Evolutionary conservation across 2,329 filamentous ascomycete genomes (phyloP), one percentile per base, ranked within the genome.

Genomic region (Ascochyta lentis): DNA sequence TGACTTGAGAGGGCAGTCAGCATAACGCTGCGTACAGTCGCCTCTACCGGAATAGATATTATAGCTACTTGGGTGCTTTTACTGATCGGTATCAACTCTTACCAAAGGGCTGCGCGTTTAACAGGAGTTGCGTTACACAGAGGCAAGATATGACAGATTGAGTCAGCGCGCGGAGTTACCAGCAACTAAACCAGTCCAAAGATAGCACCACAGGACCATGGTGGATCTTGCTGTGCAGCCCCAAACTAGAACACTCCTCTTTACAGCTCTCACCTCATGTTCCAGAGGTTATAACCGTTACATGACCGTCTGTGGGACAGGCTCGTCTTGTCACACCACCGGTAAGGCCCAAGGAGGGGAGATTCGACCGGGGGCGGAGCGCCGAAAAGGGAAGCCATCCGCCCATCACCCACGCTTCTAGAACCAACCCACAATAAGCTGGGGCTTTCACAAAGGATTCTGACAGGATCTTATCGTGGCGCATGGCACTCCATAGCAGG

Each of bases 111-210:
- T 41, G 39, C 24, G 12, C 8, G 8, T 22, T 22, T 19, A n/a
- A 39, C 6, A 9, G 19, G 19, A 13, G 7, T 39, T 12, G 31
- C 42, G 42, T 42, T 26, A 24, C 19, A 46, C 35, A 50, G 13
- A 22, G 23, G n/a, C 37, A 52, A 56, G 56, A 69, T 65, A 67
- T 72, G 68, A 73, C 65, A 59, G 49, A 69, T 61, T 58, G 48
- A 27, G 15, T 72, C 51, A 70, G 66, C 65, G 64, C 35, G 66
- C 60, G 55, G 65, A 72, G 65, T 57, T 59, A 70, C 69, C 56
- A 58, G 31, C 39, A 49, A 22, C 19, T 12, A 34, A 24, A 37
- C 22, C 27, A 23, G n/a, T 12, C 37, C 29, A 33, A 50, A 31
- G 24, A 42, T 31, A 41, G 37, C 12, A 35, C 19, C 16, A 26